phyloP scores from a whole-genome alignment of 2,329 filamentous ascomycete species.

The Paraphoma sp. region DNA sequence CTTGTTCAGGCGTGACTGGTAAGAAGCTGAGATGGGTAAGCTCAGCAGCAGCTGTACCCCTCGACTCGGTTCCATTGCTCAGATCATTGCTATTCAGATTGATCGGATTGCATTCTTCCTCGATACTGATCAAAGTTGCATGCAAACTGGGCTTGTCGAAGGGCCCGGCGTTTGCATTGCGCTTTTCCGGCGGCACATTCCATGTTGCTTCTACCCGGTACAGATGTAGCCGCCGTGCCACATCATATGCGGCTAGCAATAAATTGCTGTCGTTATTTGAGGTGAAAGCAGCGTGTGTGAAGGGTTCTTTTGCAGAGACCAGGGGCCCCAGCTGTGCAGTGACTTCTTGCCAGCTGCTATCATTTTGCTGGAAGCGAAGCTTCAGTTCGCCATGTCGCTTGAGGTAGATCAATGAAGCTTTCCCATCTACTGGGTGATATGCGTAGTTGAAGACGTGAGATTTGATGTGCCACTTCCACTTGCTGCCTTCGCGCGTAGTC shows the following conservation, averaged over 20 bases:
- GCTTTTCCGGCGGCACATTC: constrained; percentile 66
- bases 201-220: constrained; percentile 78
- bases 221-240: constrained; percentile 74
- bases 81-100: constrained; percentile 31
- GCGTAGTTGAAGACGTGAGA: constrained; percentile 72
- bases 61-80: constrained; percentile 27
- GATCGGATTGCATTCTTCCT: constrained; percentile 42
- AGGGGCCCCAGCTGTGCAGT: constrained; percentile 77
- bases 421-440: constrained; percentile 72
- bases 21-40: constrained; percentile 79
- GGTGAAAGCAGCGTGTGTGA: constrained; percentile 51
- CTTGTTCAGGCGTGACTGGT: constrained; percentile 68
- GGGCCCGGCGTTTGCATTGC: constrained; percentile 53
- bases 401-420: constrained; percentile 77
- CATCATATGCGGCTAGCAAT: constrained; percentile 71
- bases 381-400: constrained; percentile 76
- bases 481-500: constrained; percentile 47
- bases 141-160: constrained; percentile 48
- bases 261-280: constrained; percentile 71
- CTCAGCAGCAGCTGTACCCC: constrained; percentile 38
- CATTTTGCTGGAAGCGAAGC: constrained; percentile 79
- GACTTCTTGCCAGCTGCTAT: constrained; percentile 73
- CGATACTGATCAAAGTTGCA: constrained; percentile 34
- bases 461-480: constrained; percentile 74
- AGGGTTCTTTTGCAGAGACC: constrained; percentile 62